Base-by-base conservation (phyloP, 2,329 filamentous ascomycete genomes). In the Pseudogymnoascus sp. region DNA sequence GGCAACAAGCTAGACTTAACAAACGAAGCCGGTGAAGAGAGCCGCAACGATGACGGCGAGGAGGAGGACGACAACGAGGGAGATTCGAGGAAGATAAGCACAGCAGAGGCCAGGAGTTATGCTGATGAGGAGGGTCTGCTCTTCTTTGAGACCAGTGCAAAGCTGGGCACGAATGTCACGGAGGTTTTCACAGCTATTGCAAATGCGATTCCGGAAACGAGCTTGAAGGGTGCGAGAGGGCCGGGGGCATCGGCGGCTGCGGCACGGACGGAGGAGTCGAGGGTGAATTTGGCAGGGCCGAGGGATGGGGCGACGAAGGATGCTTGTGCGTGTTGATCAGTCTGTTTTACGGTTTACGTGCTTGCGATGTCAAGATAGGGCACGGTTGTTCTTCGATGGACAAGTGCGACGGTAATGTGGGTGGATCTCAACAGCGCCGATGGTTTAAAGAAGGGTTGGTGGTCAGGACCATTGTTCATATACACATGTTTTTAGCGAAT, bases 141-240 rank as follows among this genome's bases (percentile, higher is more conserved):
- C 68, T 99, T 99, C 80, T 97, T 97, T 75, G 95, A 99, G 82
- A 99, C 95, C 15, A 96, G 91, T 75, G 95, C 95, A 59, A 99
- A 99, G 86, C 95, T 91, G 3, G 95, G 95, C 26, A 84, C 89
- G 73, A 97, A 97, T 75, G 95, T 99, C 40, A 87, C 89, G 62
- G 93, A 97, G 71, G 95, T 99, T 33, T 99, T 99, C 74, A 97
- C 93, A 53, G 95, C 95, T 33, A 99, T 99, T 74, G 95, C 95
- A 65, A 97, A 97, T 74, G 92, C 93, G 42, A 99, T 99, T 71
- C 95, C 95, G 1, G 95, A 99, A 81, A 96, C 92, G 61, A 96
- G 91, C 67, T 80, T 97, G 75, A 97, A 97, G 85, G 93, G 88
- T 60, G 84, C 90, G 35, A 85, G 91, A 69, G 89, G 89, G n/a